Evolutionary conservation across 164 flowering plant species (phyloP).

Genomic region (Dillenia suffruticosa): DNA sequence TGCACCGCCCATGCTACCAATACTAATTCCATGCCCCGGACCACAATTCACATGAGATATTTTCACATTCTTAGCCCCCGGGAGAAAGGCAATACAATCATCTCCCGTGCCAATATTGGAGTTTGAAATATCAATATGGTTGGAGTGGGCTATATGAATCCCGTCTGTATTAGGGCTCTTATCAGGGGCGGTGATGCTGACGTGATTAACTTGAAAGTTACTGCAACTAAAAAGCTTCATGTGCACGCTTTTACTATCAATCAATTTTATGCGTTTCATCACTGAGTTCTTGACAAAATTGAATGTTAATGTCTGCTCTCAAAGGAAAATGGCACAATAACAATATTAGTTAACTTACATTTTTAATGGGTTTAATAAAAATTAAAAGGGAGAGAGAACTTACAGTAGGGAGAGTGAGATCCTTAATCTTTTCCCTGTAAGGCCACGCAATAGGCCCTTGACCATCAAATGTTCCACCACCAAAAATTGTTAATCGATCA

Average conservation of each 20-base stretch:
- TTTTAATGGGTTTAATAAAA: neutral
- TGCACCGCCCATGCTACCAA: constrained; percentile 32
- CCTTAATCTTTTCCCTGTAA: constrained; percentile 7
- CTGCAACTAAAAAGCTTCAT: constrained; percentile 20
- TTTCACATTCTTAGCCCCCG: constrained; percentile 18
- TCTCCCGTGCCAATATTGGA: constrained; percentile 27
- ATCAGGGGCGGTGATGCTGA: constrained; percentile 20
- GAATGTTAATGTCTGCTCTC: constrained; percentile 23
- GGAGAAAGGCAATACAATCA: constrained; percentile 38
- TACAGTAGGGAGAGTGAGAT: constrained; percentile 21
- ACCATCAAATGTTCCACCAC: constrained; percentile 32
- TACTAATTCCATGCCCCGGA: constrained; percentile 40
- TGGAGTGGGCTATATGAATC: constrained; percentile 23
- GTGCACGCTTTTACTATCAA: constrained; percentile 37
- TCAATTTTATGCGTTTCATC: constrained; percentile 14
- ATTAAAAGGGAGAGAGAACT: neutral
- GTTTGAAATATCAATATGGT: constrained; percentile 8
- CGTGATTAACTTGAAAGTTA: constrained; percentile 10
- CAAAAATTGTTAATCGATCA: constrained; percentile 10
- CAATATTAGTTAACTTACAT: neutral
- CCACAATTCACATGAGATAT: constrained; percentile 25
- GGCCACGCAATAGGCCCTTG: constrained; percentile 29
- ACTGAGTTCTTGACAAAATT: constrained; percentile 19
- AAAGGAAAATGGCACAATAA: neutral
- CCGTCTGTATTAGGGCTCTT: constrained; percentile 46